Conservation (phyloP, 805 yeast genomes). For the Saccharomycopsis vini region DNA sequence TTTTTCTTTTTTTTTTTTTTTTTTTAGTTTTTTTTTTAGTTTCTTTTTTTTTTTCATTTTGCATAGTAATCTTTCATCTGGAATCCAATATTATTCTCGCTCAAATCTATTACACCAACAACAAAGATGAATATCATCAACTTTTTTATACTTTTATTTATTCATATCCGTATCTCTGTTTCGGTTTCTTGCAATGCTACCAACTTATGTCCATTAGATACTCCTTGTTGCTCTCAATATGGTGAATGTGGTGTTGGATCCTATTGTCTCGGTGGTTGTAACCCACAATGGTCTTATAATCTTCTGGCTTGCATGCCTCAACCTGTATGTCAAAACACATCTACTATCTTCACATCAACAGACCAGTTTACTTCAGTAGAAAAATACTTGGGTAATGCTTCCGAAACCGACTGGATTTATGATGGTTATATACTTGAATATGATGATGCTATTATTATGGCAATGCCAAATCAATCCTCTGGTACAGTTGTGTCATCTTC, state of each 20-base stretch:
- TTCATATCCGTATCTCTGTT: constrained; percentile 7
- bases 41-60: too few species aligned
- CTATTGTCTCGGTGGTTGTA: constrained; percentile 82
- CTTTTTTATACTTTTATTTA: too few species aligned
- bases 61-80: too few species aligned
- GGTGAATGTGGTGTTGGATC: constrained; percentile 76
- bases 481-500: constrained; percentile 82
- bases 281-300: constrained; percentile 60
- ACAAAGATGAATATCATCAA: too few species aligned
- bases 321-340: constrained; percentile 57
- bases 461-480: constrained; percentile 67
- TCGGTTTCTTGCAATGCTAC: constrained; percentile 43
- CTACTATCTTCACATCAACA: constrained; percentile 33
- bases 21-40: too few species aligned
- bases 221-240: constrained; percentile 80
- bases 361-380: constrained; percentile 28
- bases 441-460: constrained; percentile 51
- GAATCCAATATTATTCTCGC: too few species aligned
- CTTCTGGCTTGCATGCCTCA: constrained; percentile 73
- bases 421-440: constrained; percentile 46
- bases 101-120: too few species aligned
- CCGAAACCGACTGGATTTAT: constrained; percentile 59
- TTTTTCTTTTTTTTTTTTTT: too few species aligned
- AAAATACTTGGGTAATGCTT: constrained; percentile 61
- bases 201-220: constrained; percentile 56